Evolutionary conservation across 495 filamentous ascomycete genomes (phyloP), one percentile per base, ranked within the genome.

Genomic region (Parathielavia hyrcaniae): DNA sequence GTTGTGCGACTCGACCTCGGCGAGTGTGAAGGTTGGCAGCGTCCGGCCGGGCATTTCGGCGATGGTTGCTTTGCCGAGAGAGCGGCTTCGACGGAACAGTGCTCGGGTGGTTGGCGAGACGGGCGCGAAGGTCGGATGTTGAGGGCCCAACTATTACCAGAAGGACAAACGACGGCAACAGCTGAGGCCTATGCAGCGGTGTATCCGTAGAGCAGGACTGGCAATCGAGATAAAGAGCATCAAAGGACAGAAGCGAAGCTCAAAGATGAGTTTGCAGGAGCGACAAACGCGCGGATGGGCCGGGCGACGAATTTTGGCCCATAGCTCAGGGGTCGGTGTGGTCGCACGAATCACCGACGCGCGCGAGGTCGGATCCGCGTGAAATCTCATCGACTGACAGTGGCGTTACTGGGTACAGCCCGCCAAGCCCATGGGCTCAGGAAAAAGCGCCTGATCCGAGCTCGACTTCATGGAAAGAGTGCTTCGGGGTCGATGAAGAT

Each of bases 1-100:
- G 66, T 90, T 95, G 70, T 92, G 90, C 61, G 84, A 77, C 67
- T 83, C 82, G 62, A 99, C 83, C 68, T 97, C 89, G 57, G 84
- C 80, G 64, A 77, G 72, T 34, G 86, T 83, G 66, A 96, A 83
- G 20, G 84, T 93, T 41, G 91, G 91, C 30, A 97, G 79, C 40
- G 80, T 86, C 65, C 79, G 80, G 50, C 73, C 74, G 16, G 60
- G 54, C 60, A 61, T 61, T 9, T 23, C 53, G 30, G 39, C 51
- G 40, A 23, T 17, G 5, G 43, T 1, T 53, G 20, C 12, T 38
- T 32, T 17, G 40, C 50, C 5, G 6, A 11, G 13, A 12, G 17
- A 14, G 22, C 4, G 12, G 44, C 1, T 5, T 47, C 11, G 14
- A 30, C 12, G 3, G 6, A 11, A 14, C 11, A 8, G 17, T 35